These are phyloP conservation scores for Ustilago sp. DNA, from an alignment of 1,284 basidiomycete genomes.

Conservation along the genomic window DNA sequence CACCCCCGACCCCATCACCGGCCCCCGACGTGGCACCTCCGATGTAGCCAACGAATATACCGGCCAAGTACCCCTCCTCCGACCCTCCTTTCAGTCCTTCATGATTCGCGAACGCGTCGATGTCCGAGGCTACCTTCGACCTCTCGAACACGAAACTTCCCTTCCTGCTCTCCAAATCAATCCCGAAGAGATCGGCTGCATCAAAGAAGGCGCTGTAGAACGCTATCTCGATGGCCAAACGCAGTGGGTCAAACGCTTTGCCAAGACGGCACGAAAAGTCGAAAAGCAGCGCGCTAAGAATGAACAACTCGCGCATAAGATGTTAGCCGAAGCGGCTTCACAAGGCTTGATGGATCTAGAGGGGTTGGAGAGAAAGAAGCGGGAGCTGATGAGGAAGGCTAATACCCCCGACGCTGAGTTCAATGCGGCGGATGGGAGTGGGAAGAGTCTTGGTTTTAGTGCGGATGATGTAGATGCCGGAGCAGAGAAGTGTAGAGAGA, in stretches of 20 bases:
- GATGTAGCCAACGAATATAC: slow-evolving; percentile 59
- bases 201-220: slow-evolving; percentile 71
- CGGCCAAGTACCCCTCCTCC: slow-evolving; percentile 64
- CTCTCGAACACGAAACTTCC: slow-evolving; percentile 79
- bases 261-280: slow-evolving; percentile 36
- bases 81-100: slow-evolving; percentile 65
- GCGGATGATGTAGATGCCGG: slow-evolving; percentile 15
- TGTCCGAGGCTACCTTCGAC: slow-evolving; percentile 79
- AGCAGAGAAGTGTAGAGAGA: slow-evolving; percentile 18
- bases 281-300: slow-evolving; percentile 47
- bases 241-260: slow-evolving; percentile 51
- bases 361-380: slow-evolving; percentile 12
- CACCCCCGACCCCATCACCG: neutral
- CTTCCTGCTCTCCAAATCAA: slow-evolving; percentile 78
- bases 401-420: neutral
- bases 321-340: slow-evolving; percentile 36
- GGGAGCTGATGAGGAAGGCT: slow-evolving; percentile 10
- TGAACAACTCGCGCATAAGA: slow-evolving; percentile 26
- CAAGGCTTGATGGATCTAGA: slow-evolving; percentile 37
- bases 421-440: neutral
- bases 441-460: slow-evolving; percentile 2
- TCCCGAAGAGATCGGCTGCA: slow-evolving; percentile 73
- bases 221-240: slow-evolving; percentile 52
- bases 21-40: slow-evolving; percentile 18
- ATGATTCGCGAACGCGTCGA: slow-evolving; percentile 91